phyloP scores from a whole-genome alignment of 441 rosid species.

The Euphorbia schlechtendalii region DNA sequence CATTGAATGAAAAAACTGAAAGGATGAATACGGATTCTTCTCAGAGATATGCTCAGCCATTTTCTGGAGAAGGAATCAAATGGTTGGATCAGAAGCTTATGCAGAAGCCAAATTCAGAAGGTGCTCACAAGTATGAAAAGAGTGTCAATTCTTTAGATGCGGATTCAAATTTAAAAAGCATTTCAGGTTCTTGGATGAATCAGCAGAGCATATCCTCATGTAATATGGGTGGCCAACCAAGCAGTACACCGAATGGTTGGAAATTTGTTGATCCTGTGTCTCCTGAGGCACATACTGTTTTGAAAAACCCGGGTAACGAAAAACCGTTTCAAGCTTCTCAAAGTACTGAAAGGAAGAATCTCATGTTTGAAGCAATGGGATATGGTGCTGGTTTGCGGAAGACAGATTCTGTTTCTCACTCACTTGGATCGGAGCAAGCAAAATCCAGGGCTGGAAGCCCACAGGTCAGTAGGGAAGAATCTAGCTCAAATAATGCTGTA shows the following conservation, averaged over 20 bases:
- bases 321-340: conserved; percentile 31
- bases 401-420: conserved; percentile 35
- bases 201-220: conserved; percentile 22
- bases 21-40: conserved; percentile 36
- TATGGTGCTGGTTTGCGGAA: conserved; percentile 41
- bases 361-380: conserved; percentile 28
- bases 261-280: conserved; percentile 31
- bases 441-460: conserved; percentile 25
- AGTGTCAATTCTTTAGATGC: conserved; percentile 29
- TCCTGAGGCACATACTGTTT: conserved; percentile 20
- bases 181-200: conserved; percentile 33
- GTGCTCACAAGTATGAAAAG: conserved; percentile 37
- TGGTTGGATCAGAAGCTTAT: conserved; percentile 34
- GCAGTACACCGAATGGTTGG: conserved; percentile 35
- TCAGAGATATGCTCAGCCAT: conserved; percentile 31
- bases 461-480: conserved; percentile 28
- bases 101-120: conserved; percentile 41
- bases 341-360: conserved; percentile 20
- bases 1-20: conserved; percentile 34
- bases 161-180: conserved; percentile 31
- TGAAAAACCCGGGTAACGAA: conserved; percentile 31
- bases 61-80: conserved; percentile 35
- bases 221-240: conserved; percentile 19
- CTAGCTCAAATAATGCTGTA: conserved; percentile 29
- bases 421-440: conserved; percentile 28